These are phyloP conservation scores for Mucor circinelloides DNA, from an alignment of 371 early-diverging fungal species.

Conservation along the genomic window DNA sequence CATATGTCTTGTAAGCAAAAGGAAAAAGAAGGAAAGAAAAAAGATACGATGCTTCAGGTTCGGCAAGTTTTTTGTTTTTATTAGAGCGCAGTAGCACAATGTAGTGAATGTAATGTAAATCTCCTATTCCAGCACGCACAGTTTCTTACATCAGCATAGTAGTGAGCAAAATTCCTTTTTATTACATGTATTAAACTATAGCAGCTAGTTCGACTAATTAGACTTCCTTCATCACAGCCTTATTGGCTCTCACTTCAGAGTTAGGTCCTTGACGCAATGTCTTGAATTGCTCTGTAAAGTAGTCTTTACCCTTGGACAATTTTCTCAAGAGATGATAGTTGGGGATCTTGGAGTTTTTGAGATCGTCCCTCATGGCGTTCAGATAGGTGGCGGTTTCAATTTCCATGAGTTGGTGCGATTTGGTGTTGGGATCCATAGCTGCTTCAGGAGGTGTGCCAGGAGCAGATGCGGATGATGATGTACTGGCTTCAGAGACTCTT, in stretches of 20 bases:
- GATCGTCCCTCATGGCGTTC: slow-evolving; percentile 2
- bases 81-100: neutral
- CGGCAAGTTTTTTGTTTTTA: neutral
- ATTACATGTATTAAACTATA: neutral
- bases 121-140: too few relatives aligned
- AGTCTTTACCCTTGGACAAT: slow-evolving; percentile 10
- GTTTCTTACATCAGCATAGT: too few relatives aligned
- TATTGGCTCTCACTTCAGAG: slow-evolving; percentile 17
- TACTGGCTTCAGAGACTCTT: neutral
- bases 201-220: neutral
- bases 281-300: slow-evolving; percentile 10
- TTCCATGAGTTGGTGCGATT: neutral
- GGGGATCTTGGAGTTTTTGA: slow-evolving; percentile 11
- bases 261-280: slow-evolving; percentile 18
- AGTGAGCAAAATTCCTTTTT: too few relatives aligned
- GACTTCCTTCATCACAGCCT: slow-evolving; percentile 14
- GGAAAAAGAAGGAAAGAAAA: neutral
- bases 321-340: slow-evolving; percentile 16
- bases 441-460: neutral
- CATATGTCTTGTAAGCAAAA: neutral
- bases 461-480: neutral
- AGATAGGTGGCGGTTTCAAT: neutral
- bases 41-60: neutral
- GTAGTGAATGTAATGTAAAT: too few relatives aligned
- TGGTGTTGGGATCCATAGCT: neutral